Evolutionary conservation across 176 grass and related monocot species (phyloP).

Genomic region (Alopecurus myosuroides): DNA sequence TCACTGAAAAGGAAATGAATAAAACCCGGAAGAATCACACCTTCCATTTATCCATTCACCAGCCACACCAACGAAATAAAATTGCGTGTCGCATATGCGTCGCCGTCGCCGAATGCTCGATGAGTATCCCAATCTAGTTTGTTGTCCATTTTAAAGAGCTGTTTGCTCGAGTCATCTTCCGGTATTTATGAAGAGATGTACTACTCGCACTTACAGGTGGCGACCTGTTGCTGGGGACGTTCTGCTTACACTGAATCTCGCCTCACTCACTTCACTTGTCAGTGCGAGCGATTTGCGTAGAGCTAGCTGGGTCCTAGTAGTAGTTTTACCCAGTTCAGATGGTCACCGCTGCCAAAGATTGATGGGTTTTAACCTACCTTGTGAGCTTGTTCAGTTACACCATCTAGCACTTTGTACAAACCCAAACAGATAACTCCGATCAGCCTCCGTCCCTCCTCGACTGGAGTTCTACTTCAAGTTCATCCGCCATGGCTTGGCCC

Average conservation of each 20-base stretch:
- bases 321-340: neutral
- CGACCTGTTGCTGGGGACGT: neutral
- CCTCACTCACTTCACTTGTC: neutral
- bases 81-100: too few relatives aligned
- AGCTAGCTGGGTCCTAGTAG: neutral
- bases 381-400: neutral
- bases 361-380: neutral
- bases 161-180: neutral
- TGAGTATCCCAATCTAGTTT: neutral
- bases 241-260: neutral
- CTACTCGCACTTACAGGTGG: neutral
- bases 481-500: neutral
- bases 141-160: neutral
- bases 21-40: too few relatives aligned
- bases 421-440: neutral
- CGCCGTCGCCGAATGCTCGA: neutral
- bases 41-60: too few relatives aligned
- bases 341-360: neutral
- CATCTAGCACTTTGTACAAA: neutral
- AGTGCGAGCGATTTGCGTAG: too few relatives aligned
- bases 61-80: too few relatives aligned
- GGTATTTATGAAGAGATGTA: neutral
- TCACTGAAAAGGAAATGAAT: too few relatives aligned
- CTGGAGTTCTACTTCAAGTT: too few relatives aligned
- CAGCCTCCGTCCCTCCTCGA: neutral